Conservation (phyloP, 202 grass and related monocot species). For the Eragrostis tef region DNA sequence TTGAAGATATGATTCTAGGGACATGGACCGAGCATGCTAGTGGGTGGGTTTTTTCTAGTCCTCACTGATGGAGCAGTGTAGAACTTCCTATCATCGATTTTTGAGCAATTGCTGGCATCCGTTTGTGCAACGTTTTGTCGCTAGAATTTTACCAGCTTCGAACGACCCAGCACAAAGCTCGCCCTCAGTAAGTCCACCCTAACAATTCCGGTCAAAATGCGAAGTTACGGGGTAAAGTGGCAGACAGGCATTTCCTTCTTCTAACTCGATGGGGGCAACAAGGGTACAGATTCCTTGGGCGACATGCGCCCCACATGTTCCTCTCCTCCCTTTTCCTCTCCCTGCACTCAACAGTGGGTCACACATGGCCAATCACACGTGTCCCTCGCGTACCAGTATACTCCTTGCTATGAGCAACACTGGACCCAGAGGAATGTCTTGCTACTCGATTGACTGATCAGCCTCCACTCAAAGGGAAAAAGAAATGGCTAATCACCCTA, state of each 20-base stretch:
- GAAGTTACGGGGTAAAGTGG: not conserved
- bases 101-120: too few relatives aligned
- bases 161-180: not conserved
- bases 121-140: too few relatives aligned
- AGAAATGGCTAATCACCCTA: not conserved
- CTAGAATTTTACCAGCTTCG: not conserved
- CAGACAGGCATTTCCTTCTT: not conserved
- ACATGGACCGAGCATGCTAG: not conserved
- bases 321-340: not conserved
- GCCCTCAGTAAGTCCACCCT: not conserved
- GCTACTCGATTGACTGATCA: constrained; percentile 7
- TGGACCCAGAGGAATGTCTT: constrained; percentile 2
- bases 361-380: constrained; percentile 1
- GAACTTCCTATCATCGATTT: too few relatives aligned
- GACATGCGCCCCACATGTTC: not conserved
- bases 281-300: constrained; percentile 5
- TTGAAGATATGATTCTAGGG: not conserved
- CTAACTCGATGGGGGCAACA: not conserved
- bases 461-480: not conserved
- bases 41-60: not conserved
- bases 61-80: not conserved
- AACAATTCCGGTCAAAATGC: not conserved
- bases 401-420: not conserved
- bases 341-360: not conserved
- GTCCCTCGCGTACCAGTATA: not conserved